Conservation (phyloP, 1,139 yeast genomes). For the Candida buenavistaensis region DNA sequence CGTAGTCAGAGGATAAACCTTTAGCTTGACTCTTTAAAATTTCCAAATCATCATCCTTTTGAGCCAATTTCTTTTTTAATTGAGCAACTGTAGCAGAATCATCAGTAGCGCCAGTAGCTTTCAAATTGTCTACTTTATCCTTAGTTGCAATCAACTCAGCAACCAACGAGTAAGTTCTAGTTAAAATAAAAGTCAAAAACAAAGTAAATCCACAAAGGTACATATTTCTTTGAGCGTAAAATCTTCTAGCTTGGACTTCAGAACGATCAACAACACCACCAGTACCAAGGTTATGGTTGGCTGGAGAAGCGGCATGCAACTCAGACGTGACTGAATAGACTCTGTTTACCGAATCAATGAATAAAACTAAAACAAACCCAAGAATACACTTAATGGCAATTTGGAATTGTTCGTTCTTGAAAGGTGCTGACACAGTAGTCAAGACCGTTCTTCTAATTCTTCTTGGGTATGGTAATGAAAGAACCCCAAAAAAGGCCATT, state of each 20-base stretch:
- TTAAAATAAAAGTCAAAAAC: slow-evolving; percentile 81
- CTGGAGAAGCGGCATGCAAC: slow-evolving; percentile 33
- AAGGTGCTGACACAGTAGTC: slow-evolving; percentile 63
- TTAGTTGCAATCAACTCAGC: slow-evolving; percentile 66
- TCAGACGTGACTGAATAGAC: slow-evolving; percentile 73
- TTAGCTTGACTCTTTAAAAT: slow-evolving; percentile 72
- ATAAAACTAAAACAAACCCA: slow-evolving; percentile 80
- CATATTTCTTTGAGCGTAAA: slow-evolving; percentile 96
- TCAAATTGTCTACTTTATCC: slow-evolving; percentile 57
- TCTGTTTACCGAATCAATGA: slow-evolving; percentile 85
- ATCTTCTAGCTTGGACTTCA: slow-evolving; percentile 85
- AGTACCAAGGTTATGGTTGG: slow-evolving; percentile 9
- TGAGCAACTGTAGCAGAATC: slow-evolving; percentile 42
- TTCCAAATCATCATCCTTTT: slow-evolving; percentile 63
- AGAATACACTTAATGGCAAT: slow-evolving; percentile 79
- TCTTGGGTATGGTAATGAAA: slow-evolving; percentile 87
- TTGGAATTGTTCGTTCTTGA: slow-evolving; percentile 69
- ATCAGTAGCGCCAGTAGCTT: slow-evolving; percentile 19
- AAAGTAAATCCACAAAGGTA: slow-evolving; percentile 94
- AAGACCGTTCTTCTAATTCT: slow-evolving; percentile 68
- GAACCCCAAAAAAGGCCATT: slow-evolving; percentile 75
- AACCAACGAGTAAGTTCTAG: slow-evolving; percentile 83
- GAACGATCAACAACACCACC: slow-evolving; percentile 56
- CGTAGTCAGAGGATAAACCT: slow-evolving; percentile 65
- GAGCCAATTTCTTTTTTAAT: slow-evolving; percentile 56